Evolutionary conservation across 345 rosid genomes (phyloP).

Genomic region (Erodium maritimum): DNA sequence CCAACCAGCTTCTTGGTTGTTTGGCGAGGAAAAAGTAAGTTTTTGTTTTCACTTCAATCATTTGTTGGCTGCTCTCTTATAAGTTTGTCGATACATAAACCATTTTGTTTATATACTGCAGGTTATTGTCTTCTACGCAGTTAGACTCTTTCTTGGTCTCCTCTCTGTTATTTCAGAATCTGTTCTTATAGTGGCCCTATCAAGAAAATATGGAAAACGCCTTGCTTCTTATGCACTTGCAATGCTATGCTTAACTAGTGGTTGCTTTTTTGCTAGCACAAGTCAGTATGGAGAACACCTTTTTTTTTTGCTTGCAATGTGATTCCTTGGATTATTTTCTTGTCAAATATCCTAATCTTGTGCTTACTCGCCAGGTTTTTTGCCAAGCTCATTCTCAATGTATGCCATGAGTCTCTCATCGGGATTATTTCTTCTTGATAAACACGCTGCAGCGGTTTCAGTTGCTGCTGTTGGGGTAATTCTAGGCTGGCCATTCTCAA

Average conservation of each 20-base stretch:
- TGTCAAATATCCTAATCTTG: neutral
- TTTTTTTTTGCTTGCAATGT: conserved; percentile 3
- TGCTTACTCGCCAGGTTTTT: conserved; percentile 46
- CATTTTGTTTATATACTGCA: conserved; percentile 10
- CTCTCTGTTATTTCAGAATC: conserved; percentile 74
- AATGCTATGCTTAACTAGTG: conserved; percentile 94
- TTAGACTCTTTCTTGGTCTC: conserved; percentile 78
- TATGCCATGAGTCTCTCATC: conserved; percentile 90
- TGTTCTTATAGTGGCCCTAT: conserved; percentile 75
- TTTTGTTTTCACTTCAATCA: neutral
- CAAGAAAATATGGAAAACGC: conserved; percentile 86
- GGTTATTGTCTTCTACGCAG: conserved; percentile 93
- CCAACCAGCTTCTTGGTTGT: conserved; percentile 71
- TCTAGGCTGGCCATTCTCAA: conserved; percentile 97
- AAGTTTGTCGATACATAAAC: neutral
- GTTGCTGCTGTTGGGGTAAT: conserved; percentile 71
- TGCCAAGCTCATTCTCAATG: conserved; percentile 98
- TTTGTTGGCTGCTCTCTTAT: neutral
- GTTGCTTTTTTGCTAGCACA: conserved; percentile 98
- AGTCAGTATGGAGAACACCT: conserved; percentile 71
- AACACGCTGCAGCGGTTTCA: conserved; percentile 57
- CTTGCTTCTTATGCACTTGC: conserved; percentile 83
- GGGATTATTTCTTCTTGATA: conserved; percentile 79
- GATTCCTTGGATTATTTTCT: neutral
- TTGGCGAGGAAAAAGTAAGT: conserved; percentile 71